A percentile compares a stretch with the other conserved stretches of the same genome.
phyloP scores from a whole-genome alignment of 2,329 filamentous ascomycete genomes.

The Botrytis squamosa region DNA sequence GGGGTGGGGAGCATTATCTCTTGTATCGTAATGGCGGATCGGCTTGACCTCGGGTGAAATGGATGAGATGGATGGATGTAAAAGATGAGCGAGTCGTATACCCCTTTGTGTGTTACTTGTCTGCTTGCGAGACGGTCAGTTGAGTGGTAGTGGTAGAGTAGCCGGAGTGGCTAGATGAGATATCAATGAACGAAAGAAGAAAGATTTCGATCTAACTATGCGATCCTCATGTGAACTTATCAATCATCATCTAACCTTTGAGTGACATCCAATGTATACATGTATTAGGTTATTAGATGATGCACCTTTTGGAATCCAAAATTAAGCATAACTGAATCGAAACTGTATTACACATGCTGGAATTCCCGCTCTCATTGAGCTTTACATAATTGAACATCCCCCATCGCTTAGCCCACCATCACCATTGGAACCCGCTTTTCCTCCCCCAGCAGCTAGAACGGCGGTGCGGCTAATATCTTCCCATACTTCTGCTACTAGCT shows the following conservation, averaged over 20 bases:
- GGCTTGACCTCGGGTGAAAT: neutral
- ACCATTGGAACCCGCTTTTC: neutral
- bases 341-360: neutral
- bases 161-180: constrained; percentile 2
- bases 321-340: neutral
- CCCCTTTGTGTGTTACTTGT: constrained; percentile 12
- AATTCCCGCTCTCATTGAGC: neutral
- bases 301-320: neutral
- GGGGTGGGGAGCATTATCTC: neutral
- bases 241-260: neutral
- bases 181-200: constrained; percentile 1
- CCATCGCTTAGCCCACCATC: constrained; percentile 16
- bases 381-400: constrained; percentile 17
- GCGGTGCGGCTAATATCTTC: constrained; percentile 20
- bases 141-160: neutral
- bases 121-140: neutral
- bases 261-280: neutral
- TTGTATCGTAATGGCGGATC: neutral
- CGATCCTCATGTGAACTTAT: neutral
- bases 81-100: constrained; percentile 4
- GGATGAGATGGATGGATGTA: constrained; percentile 1
- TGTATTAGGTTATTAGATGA: too few species aligned
- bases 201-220: neutral
- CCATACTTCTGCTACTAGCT: constrained; percentile 21
- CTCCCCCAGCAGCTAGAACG: constrained; percentile 18